Conservation (phyloP, 805 yeast species). For the Candida vartiovaarae region DNA sequence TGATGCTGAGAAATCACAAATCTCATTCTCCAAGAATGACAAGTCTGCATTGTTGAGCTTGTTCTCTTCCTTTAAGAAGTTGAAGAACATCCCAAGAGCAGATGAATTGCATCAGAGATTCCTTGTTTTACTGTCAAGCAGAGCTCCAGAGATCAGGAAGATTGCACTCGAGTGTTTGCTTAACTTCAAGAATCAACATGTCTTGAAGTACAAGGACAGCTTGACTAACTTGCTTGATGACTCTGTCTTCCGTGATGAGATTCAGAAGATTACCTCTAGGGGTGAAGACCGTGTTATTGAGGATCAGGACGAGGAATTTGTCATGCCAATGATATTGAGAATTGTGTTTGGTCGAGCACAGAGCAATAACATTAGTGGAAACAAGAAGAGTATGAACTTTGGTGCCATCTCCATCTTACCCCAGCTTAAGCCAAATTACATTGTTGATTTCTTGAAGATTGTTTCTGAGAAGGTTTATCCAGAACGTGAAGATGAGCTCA, state of each 20-base stretch:
- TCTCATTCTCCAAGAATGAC: slow-evolving; percentile 35
- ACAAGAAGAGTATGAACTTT: slow-evolving; percentile 62
- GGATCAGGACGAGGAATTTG: slow-evolving; percentile 44
- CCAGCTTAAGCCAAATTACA: slow-evolving; percentile 42
- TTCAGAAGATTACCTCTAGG: slow-evolving; percentile 52
- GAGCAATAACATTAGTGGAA: slow-evolving; percentile 56
- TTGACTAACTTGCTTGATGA: slow-evolving; percentile 74
- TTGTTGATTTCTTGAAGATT: slow-evolving; percentile 53
- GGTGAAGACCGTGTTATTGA: slow-evolving; percentile 50
- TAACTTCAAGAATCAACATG: slow-evolving; percentile 49
- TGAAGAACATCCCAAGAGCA: slow-evolving; percentile 46
- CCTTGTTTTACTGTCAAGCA: slow-evolving; percentile 52
- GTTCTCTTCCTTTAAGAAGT: slow-evolving; percentile 56
- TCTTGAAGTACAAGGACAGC: slow-evolving; percentile 67
- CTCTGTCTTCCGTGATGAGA: slow-evolving; percentile 77
- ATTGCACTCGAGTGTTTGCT: slow-evolving; percentile 64
- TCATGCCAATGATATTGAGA: slow-evolving; percentile 70
- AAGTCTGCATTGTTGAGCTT: slow-evolving; percentile 52
- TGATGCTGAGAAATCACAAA: slow-evolving; percentile 1
- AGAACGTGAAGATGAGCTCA: slow-evolving; percentile 12
- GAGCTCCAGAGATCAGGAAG: slow-evolving; percentile 56
- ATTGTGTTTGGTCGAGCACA: slow-evolving; percentile 86
- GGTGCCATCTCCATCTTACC: slow-evolving; percentile 64
- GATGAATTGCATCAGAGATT: slow-evolving; percentile 48
- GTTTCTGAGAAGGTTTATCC: slow-evolving; percentile 48